Conservation (phyloP, 2,329 filamentous ascomycete species). For the Claviceps digitariae region DNA sequence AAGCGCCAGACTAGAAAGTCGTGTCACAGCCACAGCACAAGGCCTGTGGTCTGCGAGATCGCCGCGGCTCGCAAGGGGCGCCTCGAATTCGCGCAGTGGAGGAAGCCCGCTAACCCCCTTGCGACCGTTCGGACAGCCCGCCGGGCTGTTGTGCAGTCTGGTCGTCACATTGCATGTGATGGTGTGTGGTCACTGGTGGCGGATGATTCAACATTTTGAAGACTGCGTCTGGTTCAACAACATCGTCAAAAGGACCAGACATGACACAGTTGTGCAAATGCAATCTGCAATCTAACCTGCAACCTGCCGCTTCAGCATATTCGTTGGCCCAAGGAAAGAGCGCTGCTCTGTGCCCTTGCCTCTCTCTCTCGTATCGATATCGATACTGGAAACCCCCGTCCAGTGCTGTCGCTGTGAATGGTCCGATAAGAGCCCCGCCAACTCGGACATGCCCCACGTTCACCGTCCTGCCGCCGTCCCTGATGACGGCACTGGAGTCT, state of each 20-base stretch:
- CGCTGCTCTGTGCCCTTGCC: neutral
- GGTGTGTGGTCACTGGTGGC: neutral
- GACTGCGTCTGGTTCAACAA: neutral
- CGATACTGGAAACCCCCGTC: neutral
- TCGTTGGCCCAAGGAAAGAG: neutral
- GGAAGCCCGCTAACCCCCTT: neutral
- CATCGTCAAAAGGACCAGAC: neutral
- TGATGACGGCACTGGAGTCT: neutral
- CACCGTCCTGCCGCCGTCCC: neutral
- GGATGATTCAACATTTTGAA: neutral
- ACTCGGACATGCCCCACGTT: slow-evolving; percentile 5
- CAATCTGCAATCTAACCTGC: neutral
- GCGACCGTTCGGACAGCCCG: too few relatives aligned
- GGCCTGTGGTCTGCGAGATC: neutral
- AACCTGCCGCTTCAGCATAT: neutral
- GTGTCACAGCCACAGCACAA: neutral
- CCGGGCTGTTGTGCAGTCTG: neutral
- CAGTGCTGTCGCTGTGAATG: neutral
- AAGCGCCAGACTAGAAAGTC: too few relatives aligned
- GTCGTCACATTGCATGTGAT: neutral
- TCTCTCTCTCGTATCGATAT: neutral
- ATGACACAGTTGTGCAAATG: neutral
- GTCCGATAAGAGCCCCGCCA: slow-evolving; percentile 6
- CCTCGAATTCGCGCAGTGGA: neutral
- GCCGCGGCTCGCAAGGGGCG: too few relatives aligned